phyloP scores from a whole-genome alignment of 129 eudicot species.

The Logfia minima region DNA sequence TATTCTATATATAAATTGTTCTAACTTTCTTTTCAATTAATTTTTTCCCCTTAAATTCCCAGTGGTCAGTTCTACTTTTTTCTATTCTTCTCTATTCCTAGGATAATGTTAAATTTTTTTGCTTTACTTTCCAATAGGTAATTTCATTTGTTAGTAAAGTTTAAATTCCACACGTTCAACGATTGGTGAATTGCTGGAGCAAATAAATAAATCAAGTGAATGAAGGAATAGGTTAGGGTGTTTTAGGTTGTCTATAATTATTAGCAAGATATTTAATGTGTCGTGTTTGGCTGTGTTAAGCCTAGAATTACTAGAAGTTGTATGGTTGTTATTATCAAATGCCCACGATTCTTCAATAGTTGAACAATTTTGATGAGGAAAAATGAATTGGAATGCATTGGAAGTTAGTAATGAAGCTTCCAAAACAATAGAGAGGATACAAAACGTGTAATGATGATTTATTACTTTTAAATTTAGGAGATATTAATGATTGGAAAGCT shows the following conservation, averaged over 20 bases:
- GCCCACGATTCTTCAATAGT: background rate
- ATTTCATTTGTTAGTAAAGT: background rate
- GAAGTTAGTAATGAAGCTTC: slow-evolving; percentile 8
- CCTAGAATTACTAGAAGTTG: background rate
- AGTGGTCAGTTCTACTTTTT: no score
- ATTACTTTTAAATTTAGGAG: background rate
- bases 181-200: background rate
- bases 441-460: slow-evolving; percentile 3
- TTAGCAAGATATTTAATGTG: background rate
- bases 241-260: background rate
- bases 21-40: background rate
- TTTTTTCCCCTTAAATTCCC: background rate
- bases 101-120: background rate
- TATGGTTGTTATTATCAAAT: background rate
- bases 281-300: slow-evolving; percentile 1
- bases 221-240: slow-evolving; percentile 20
- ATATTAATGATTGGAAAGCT: slow-evolving; percentile 13
- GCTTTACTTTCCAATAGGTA: background rate
- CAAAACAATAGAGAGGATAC: slow-evolving; percentile 11
- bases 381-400: background rate
- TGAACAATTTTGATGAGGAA: background rate
- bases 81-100: no score
- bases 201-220: background rate
- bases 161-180: background rate
- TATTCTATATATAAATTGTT: background rate